These are phyloP conservation scores for Lithohypha guttulata DNA, from an alignment of 2,329 filamentous ascomycete genomes.

Conservation along the genomic window DNA sequence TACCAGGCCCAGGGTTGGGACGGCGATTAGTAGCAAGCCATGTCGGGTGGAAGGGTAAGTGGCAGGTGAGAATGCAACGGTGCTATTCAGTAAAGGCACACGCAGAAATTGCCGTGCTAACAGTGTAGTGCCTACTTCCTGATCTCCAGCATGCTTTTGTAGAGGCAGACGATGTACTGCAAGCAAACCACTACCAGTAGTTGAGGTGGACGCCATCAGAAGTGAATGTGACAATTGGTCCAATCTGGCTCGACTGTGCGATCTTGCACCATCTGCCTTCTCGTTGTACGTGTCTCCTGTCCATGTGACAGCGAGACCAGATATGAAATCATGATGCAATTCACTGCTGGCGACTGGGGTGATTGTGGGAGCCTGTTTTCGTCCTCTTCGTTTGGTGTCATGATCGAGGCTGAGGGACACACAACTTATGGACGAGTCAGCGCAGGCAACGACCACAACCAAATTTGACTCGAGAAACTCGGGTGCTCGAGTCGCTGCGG, in stretches of 20 bases:
- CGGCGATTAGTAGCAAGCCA: constrained; percentile 44
- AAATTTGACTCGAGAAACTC: constrained; percentile 25
- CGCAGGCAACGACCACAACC: constrained; percentile 44
- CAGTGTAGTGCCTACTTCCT: constrained; percentile 31
- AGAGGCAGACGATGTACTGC: constrained; percentile 33
- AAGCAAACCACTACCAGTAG: constrained; percentile 35
- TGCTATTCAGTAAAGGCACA: constrained; percentile 35
- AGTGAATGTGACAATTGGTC: constrained; percentile 30
- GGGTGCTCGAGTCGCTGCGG: constrained; percentile 16
- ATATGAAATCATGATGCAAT: constrained; percentile 42
- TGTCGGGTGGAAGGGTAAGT: constrained; percentile 43
- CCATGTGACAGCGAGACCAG: constrained; percentile 44
- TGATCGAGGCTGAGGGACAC: constrained; percentile 45
- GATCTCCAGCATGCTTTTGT: background rate
- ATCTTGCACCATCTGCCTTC: constrained; percentile 24
- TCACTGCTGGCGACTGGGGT: constrained; percentile 37
- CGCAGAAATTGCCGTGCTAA: constrained; percentile 39
- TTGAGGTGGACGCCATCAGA: constrained; percentile 37
- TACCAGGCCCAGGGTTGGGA: constrained; percentile 41
- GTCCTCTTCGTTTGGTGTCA: constrained; percentile 33
- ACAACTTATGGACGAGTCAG: constrained; percentile 46
- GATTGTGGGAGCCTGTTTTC: constrained; percentile 32
- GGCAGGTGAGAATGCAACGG: constrained; percentile 44
- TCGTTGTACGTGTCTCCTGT: constrained; percentile 30
- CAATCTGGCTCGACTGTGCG: constrained; percentile 23